Percentiles rank a stretch among this genome's conserved stretches.
These are phyloP conservation scores for Ceratocystis alfenasii DNA, from an alignment of 2,329 filamentous ascomycete genomes.

Conservation along the genomic window DNA sequence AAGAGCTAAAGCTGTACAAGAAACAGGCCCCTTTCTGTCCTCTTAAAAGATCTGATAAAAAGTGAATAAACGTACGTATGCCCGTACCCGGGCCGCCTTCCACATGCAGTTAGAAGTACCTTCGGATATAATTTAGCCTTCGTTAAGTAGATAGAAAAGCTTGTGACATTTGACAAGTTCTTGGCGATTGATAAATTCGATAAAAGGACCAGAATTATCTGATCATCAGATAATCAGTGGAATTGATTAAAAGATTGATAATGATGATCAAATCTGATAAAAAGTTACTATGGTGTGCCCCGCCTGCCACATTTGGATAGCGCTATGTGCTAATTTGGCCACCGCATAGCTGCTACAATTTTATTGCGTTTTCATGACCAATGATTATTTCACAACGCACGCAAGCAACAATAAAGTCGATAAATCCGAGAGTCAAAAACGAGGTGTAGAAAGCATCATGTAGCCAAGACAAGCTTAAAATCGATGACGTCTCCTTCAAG, in stretches of 20 bases:
- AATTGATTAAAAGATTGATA: slow-evolving; percentile 14
- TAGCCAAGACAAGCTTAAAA: not conserved
- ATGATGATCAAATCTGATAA: not conserved
- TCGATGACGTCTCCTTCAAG: not conserved
- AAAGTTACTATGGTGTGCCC: not conserved
- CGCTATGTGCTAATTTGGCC: not conserved
- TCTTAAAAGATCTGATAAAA: slow-evolving; percentile 9
- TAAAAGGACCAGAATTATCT: slow-evolving; percentile 9
- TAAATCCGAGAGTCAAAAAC: not conserved
- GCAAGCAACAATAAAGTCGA: not conserved
- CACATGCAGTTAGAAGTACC: not conserved
- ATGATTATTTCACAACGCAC: not conserved
- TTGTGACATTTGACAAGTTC: not conserved
- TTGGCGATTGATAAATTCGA: slow-evolving; percentile 10
- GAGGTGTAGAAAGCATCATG: not conserved
- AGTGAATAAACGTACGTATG: not conserved
- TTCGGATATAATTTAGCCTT: not conserved
- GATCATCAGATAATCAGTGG: slow-evolving; percentile 17
- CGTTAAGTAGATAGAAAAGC: not conserved
- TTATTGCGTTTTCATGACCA: not conserved
- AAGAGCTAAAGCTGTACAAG: not conserved
- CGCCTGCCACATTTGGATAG: not conserved
- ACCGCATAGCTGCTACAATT: not conserved
- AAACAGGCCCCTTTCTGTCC: not conserved
- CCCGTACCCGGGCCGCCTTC: slow-evolving; percentile 1